phyloP scores from a whole-genome alignment of 2,329 filamentous ascomycete species.

The Tolypocladium capitatum region DNA sequence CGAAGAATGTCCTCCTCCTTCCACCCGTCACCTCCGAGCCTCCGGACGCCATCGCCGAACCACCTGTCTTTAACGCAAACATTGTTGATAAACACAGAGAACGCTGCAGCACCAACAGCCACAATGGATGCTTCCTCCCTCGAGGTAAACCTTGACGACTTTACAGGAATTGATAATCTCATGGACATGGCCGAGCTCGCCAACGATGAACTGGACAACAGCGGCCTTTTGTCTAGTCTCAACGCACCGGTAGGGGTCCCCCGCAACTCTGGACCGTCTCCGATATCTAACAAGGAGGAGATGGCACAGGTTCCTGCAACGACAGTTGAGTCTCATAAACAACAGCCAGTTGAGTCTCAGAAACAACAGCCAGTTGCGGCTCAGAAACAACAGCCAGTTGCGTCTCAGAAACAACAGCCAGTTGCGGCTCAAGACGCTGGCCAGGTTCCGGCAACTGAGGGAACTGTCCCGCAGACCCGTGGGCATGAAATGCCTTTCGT shows the following conservation, averaged over 20 bases:
- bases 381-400: too few relatives aligned
- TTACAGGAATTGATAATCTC: not conserved
- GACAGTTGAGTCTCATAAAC: not conserved
- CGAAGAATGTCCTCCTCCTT: not conserved
- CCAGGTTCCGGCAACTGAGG: not conserved
- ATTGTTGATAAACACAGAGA: not conserved
- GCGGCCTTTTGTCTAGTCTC: not conserved
- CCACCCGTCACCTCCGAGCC: not conserved
- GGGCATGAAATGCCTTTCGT: too few relatives aligned
- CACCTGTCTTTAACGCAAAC: not conserved
- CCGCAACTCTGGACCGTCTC: not conserved
- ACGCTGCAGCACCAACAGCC: not conserved
- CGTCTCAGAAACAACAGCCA: not conserved
- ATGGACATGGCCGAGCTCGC: not conserved
- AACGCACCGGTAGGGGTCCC: not conserved
- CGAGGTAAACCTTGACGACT: not conserved
- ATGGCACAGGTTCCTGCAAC: not conserved
- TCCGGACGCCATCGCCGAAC: not conserved
- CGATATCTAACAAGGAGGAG: not conserved
- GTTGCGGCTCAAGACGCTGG: not conserved
- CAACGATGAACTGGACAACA: not conserved
- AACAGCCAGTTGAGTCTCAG: too few relatives aligned
- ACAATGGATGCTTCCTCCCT: not conserved
- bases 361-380: not conserved
- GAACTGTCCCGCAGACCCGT: not conserved